Percentiles rank a stretch among this genome's conserved stretches.
Conservation (phyloP, 106 monocot species). For the Dendrobium officinale region DNA sequence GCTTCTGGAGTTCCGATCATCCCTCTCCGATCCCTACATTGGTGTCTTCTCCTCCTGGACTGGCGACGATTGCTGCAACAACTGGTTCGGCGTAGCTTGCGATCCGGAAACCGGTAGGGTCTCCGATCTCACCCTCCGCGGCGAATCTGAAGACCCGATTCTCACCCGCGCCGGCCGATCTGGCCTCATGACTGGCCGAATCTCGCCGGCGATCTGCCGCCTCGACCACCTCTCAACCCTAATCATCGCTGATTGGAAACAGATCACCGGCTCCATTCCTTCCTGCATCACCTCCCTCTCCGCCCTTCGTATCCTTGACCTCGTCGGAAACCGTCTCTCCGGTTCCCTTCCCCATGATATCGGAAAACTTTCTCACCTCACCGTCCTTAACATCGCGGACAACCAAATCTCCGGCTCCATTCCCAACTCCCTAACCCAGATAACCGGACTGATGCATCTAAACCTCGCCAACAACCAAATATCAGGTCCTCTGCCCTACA, state of each 20-base stretch:
- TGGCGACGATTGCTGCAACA: constrained; percentile 57
- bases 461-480: constrained; percentile 61
- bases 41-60: constrained; percentile 60
- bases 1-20: constrained; percentile 33
- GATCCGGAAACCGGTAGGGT: constrained; percentile 48
- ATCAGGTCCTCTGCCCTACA: constrained; percentile 42
- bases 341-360: constrained; percentile 51
- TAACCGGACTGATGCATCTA: constrained; percentile 68
- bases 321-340: constrained; percentile 67
- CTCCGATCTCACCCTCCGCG: constrained; percentile 41
- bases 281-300: constrained; percentile 52
- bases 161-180: constrained; percentile 31
- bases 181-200: constrained; percentile 65
- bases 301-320: constrained; percentile 63
- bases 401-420: constrained; percentile 62
- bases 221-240: constrained; percentile 52
- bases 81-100: constrained; percentile 81
- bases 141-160: constrained; percentile 42
- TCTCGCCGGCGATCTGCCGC: constrained; percentile 52
- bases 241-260: constrained; percentile 81
- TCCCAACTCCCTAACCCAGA: constrained; percentile 44
- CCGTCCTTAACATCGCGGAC: constrained; percentile 82
- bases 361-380: constrained; percentile 48
- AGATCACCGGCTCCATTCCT: constrained; percentile 65
- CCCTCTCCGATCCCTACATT: constrained; percentile 38